These are phyloP conservation scores for Alternaria solani DNA, from an alignment of 2,329 filamentous ascomycete species.

Conservation along the genomic window DNA sequence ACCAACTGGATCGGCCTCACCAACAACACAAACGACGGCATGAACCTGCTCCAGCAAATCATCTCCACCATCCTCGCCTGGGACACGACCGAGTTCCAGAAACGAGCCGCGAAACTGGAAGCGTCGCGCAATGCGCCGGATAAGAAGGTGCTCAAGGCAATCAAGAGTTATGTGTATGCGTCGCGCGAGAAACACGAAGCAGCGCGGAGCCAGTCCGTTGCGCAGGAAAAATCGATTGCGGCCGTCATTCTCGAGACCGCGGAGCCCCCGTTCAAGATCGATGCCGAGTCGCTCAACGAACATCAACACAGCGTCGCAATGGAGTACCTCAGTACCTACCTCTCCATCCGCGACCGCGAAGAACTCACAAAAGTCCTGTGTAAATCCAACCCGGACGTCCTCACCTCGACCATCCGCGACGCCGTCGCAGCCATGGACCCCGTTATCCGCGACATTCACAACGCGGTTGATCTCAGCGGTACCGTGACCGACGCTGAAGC, in stretches of 20 bases:
- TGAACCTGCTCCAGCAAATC: constrained; percentile 81
- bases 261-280: constrained; percentile 50
- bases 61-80: constrained; percentile 76
- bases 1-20: constrained; percentile 83
- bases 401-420: constrained; percentile 74
- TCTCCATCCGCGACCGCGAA: constrained; percentile 77
- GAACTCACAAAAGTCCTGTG: constrained; percentile 73
- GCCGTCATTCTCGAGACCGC: constrained; percentile 68
- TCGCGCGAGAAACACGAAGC: constrained; percentile 66
- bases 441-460: constrained; percentile 75
- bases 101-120: constrained; percentile 70
- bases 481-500: constrained; percentile 72
- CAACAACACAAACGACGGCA: constrained; percentile 74
- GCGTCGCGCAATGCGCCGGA: constrained; percentile 65
- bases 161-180: constrained; percentile 66
- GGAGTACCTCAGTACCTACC: constrained; percentile 74
- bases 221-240: constrained; percentile 69
- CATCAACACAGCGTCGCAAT: constrained; percentile 70
- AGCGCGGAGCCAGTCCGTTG: constrained; percentile 64
- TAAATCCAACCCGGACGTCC: constrained; percentile 71
- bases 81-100: constrained; percentile 76
- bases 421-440: constrained; percentile 74
- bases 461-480: constrained; percentile 73
- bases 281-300: constrained; percentile 61
- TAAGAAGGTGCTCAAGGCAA: constrained; percentile 67